phyloP scores from a whole-genome alignment of 208 protist genomes.

The Crithidia fasciculata region DNA sequence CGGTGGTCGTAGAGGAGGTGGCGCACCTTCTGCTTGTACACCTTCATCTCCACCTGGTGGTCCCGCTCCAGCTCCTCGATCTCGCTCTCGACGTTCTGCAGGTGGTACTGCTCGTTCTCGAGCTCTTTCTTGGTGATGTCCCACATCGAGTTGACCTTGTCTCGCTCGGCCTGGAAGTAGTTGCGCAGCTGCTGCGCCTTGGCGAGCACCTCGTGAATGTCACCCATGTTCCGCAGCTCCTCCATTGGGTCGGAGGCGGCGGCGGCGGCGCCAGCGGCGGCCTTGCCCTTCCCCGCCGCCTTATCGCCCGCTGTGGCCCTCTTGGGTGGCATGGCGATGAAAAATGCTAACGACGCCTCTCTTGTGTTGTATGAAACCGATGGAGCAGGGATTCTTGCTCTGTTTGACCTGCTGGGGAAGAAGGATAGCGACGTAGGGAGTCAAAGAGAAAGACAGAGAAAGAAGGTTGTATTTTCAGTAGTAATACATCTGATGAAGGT shows the following conservation, averaged over 20 bases:
- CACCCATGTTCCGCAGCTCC: slow-evolving; percentile 51
- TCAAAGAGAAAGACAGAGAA: slow-evolving; percentile 1
- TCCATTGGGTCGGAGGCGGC: slow-evolving; percentile 37
- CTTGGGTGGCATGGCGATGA: slow-evolving; percentile 44
- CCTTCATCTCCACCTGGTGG: slow-evolving; percentile 96
- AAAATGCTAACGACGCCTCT: background rate
- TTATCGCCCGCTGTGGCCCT: slow-evolving; percentile 19
- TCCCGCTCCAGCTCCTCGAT: slow-evolving; percentile 95
- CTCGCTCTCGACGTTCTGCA: slow-evolving; percentile 92
- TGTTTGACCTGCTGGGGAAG: background rate
- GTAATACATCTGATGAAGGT: too few species aligned
- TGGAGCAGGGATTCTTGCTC: too few species aligned
- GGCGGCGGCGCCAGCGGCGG: slow-evolving; percentile 21
- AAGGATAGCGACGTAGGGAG: background rate
- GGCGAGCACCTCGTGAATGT: slow-evolving; percentile 82
- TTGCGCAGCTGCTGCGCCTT: slow-evolving; percentile 94
- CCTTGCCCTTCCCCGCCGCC: slow-evolving; percentile 37
- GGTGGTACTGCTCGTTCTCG: slow-evolving; percentile 68
- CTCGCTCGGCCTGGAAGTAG: slow-evolving; percentile 97
- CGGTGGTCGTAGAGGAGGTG: slow-evolving; percentile 96
- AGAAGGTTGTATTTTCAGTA: background rate
- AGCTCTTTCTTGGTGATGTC: slow-evolving; percentile 94
- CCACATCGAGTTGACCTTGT: slow-evolving; percentile 95
- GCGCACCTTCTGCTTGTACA: slow-evolving; percentile 98
- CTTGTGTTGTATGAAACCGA: too few species aligned